phyloP scores from a whole-genome alignment of 352 stramenopile genomes.

The Phytophthora europaea region DNA sequence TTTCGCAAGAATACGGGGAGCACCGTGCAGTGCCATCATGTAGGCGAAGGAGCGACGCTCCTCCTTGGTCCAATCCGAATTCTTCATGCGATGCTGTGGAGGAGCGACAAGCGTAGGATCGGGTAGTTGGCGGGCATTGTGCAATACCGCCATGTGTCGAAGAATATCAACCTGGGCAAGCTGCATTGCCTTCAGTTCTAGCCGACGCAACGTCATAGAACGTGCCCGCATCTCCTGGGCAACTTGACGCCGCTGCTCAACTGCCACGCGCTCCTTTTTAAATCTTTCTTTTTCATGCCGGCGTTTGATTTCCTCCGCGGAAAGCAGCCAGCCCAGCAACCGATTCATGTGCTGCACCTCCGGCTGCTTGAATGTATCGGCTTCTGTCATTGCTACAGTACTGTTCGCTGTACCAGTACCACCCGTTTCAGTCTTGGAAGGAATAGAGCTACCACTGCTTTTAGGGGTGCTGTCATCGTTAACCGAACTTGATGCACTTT shows the following conservation, averaged over 20 bases:
- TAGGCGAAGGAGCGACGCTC: conserved; percentile 87
- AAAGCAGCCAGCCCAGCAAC: conserved; percentile 87
- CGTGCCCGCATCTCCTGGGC: conserved; percentile 79
- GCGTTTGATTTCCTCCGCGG: conserved; percentile 85
- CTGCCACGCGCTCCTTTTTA: conserved; percentile 77
- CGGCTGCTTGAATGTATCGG: conserved; percentile 82
- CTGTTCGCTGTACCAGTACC: conserved; percentile 1
- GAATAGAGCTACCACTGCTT: conserved; percentile 28
- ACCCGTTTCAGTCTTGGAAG: conserved; percentile 36
- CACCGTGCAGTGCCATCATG: conserved; percentile 77
- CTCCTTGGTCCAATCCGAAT: conserved; percentile 88
- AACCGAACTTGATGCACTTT: conserved; percentile 53
- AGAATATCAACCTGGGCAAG: conserved; percentile 85
- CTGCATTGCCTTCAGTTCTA: conserved; percentile 89
- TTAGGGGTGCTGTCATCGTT: conserved; percentile 46
- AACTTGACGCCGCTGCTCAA: conserved; percentile 81
- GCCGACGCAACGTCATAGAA: conserved; percentile 63
- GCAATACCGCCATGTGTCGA: conserved; percentile 70
- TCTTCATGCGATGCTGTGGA: conserved; percentile 76
- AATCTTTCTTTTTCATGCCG: conserved; percentile 82
- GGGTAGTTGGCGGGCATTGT: conserved; percentile 76
- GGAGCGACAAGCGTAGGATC: conserved; percentile 40
- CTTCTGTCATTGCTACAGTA: conserved; percentile 14
- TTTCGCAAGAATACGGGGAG: conserved; percentile 82
- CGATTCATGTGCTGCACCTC: conserved; percentile 93